Conservation (phyloP, 2,329 filamentous ascomycete genomes). For the Fusarium sp. region DNA sequence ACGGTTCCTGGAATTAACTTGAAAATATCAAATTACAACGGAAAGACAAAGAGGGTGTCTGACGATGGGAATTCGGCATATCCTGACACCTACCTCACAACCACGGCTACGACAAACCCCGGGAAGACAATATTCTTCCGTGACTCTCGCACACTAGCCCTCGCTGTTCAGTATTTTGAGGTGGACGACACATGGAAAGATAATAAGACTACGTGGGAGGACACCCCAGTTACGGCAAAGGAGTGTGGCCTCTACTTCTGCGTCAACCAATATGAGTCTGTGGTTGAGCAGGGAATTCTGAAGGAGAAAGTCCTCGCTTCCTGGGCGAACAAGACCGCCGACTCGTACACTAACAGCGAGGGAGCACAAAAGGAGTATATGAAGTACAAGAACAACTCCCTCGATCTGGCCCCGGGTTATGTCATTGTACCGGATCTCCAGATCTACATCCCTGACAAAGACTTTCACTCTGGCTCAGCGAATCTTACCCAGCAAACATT, state of each 20-base stretch:
- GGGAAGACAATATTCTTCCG: conserved; percentile 4
- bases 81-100: conserved; percentile 8
- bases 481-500: neutral
- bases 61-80: neutral
- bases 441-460: conserved; percentile 7
- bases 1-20: neutral
- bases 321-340: neutral
- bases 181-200: conserved; percentile 1
- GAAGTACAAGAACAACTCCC: conserved; percentile 3
- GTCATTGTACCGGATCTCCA: conserved; percentile 4
- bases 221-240: neutral
- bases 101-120: conserved; percentile 8
- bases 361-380: neutral
- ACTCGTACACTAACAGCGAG: neutral
- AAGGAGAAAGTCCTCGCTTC: neutral
- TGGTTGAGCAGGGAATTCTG: conserved; percentile 2
- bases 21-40: conserved; percentile 4
- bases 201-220: conserved; percentile 12
- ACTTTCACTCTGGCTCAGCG: neutral
- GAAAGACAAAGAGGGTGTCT: neutral
- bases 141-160: conserved; percentile 4
- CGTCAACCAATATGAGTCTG: conserved; percentile 9
- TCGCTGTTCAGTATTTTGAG: conserved; percentile 16
- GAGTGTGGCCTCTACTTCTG: conserved; percentile 29
- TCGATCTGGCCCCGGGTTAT: neutral